Percentiles rank a stretch among this genome's conserved stretches.
phyloP scores from a whole-genome alignment of 768 basidiomycete species.

The Collybiopsis luxurians region DNA sequence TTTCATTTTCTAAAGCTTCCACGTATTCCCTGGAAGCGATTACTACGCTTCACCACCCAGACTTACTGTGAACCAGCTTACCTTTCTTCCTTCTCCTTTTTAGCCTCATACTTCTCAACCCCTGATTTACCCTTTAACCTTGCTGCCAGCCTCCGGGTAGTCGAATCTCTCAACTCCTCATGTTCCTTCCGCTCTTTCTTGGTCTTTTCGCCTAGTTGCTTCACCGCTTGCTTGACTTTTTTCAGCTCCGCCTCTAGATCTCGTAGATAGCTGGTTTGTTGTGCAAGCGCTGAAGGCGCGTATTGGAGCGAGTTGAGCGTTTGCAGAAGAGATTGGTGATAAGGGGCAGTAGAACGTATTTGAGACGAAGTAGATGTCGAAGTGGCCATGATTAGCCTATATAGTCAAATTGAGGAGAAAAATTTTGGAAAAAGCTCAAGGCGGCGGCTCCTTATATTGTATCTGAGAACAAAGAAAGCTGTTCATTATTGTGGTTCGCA shows the following conservation, averaged over 20 bases:
- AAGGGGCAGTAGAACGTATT: slow-evolving; percentile 35
- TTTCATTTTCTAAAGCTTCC: slow-evolving; percentile 40
- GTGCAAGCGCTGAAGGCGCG: slow-evolving; percentile 32
- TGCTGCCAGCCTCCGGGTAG: slow-evolving; percentile 34
- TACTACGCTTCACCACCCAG: neutral
- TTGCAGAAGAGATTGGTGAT: slow-evolving; percentile 33
- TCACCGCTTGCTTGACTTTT: slow-evolving; percentile 21
- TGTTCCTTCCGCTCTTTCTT: slow-evolving; percentile 46
- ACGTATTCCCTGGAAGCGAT: slow-evolving; percentile 37
- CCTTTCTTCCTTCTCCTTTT: slow-evolving; percentile 44
- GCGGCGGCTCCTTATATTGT: too few species aligned
- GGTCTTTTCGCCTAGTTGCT: slow-evolving; percentile 31
- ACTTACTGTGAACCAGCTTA: slow-evolving; percentile 16
- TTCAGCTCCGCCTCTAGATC: slow-evolving; percentile 29
- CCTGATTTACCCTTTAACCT: slow-evolving; percentile 35
- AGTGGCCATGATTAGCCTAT: neutral
- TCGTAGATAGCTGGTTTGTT: slow-evolving; percentile 32
- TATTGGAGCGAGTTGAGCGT: slow-evolving; percentile 37
- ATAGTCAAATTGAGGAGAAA: neutral
- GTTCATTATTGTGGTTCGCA: too few species aligned
- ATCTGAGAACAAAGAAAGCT: too few species aligned
- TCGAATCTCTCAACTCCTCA: slow-evolving; percentile 36
- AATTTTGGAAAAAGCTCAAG: neutral
- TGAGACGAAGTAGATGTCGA: neutral
- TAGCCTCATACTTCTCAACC: slow-evolving; percentile 37